Conservation (phyloP, 2,329 filamentous ascomycete species). For the Chaetoscypha palmicola region DNA sequence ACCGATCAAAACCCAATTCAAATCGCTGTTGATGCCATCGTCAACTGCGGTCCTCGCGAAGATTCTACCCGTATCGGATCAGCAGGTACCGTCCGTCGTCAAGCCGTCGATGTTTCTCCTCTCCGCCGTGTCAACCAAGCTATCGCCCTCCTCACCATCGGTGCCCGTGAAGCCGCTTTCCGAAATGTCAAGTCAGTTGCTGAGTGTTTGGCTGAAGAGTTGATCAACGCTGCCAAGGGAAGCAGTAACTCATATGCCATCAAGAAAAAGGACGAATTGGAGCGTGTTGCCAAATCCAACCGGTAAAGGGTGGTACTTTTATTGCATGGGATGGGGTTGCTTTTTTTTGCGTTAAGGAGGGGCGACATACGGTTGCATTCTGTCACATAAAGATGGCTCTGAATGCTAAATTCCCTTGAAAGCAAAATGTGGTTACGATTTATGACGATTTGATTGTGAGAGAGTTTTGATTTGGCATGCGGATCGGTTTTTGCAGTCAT, state of each 20-base stretch:
- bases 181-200: constrained; percentile 99
- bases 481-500: too few relatives aligned
- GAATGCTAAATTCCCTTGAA: constrained; percentile 13
- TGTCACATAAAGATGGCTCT: constrained; percentile 28
- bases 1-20: constrained; percentile 99
- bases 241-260: constrained; percentile 99
- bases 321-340: constrained; percentile 30
- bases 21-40: constrained; percentile 97
- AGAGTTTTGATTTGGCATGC: background rate
- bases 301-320: constrained; percentile 67
- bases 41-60: constrained; percentile 99
- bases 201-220: constrained; percentile 98
- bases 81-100: constrained; percentile 98
- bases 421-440: constrained; percentile 1
- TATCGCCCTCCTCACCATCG: constrained; percentile 97
- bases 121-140: constrained; percentile 99
- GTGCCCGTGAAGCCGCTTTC: constrained; percentile 98
- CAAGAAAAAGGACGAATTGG: constrained; percentile 99
- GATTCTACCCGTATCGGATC: constrained; percentile 99
- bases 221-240: constrained; percentile 99
- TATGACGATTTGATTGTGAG: background rate
- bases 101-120: constrained; percentile 99
- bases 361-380: constrained; percentile 28
- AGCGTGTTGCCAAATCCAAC: constrained; percentile 99
- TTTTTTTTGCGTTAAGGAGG: constrained; percentile 29